Conservation (phyloP, 768 basidiomycete genomes). For the Xerocomus brunneocitrinus region DNA sequence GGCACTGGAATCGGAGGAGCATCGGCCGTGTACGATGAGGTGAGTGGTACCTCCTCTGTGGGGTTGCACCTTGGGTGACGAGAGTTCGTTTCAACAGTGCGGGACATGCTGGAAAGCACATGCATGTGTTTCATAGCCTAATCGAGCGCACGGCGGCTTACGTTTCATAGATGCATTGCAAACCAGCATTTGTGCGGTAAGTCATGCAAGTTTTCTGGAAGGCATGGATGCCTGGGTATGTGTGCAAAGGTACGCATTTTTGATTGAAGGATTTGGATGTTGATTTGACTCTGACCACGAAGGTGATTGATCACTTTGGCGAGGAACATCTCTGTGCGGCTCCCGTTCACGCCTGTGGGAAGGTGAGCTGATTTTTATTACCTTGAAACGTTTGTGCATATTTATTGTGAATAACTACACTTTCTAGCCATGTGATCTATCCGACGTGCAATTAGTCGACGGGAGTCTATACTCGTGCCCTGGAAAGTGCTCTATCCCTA, state of each 20-base stretch:
- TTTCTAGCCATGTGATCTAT: slow-evolving; percentile 41
- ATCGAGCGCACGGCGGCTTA: neutral
- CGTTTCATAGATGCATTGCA: slow-evolving; percentile 43
- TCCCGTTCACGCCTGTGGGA: slow-evolving; percentile 49
- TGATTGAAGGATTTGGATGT: neutral
- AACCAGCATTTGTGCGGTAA: slow-evolving; percentile 54
- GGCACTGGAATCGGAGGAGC: slow-evolving; percentile 26
- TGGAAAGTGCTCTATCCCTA: slow-evolving; percentile 39
- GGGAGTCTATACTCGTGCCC: slow-evolving; percentile 37
- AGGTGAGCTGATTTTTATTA: slow-evolving; percentile 29
- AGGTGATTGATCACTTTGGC: slow-evolving; percentile 47
- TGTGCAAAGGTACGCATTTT: slow-evolving; percentile 45
- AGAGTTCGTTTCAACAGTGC: slow-evolving; percentile 35
- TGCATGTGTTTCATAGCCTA: slow-evolving; percentile 33
- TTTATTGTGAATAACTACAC: neutral
- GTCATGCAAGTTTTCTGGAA: slow-evolving; percentile 42
- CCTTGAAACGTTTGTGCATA: too few relatives aligned
- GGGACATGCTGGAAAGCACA: slow-evolving; percentile 52
- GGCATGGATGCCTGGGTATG: slow-evolving; percentile 45
- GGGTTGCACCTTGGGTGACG: neutral
- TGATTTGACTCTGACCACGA: neutral
- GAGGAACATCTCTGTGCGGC: slow-evolving; percentile 53
- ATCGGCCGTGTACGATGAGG: slow-evolving; percentile 43
- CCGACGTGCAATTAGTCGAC: slow-evolving; percentile 25
- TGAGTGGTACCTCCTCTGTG: slow-evolving; percentile 26